Base-by-base conservation (phyloP, 2,329 filamentous ascomycete genomes). In the Microdochium paspali region DNA sequence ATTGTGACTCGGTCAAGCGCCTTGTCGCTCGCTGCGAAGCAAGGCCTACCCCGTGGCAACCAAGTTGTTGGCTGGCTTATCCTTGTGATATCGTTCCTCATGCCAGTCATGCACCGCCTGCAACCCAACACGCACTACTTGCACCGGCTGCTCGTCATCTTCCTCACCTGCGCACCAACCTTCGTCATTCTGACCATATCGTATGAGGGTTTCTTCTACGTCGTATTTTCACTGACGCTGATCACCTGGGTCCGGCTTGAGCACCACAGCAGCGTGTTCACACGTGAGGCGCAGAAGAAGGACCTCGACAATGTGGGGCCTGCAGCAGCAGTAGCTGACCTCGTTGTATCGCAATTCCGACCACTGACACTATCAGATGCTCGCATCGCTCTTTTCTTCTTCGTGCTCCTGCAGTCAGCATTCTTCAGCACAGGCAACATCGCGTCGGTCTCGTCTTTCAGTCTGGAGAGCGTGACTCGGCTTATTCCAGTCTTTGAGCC, bases 341-440 rank as follows among this genome's bases (percentile, higher is more conserved):
- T 46, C 13, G 48, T 57, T 10, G 46, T 54, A n/a, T 57, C 58
- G 4, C 56, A 56, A 4, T 73, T 70, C 68, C 84, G 91, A 39
- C 73, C 85, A 1, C 75, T 97, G 44, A 82, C 77, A 2, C 74
- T 97, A 5, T 78, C 85, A n/a, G 93, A 98, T 62, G 81, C 85
- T 3, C 86, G 94, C 31, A 85, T 95, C 30, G 85, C 89, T 1
- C 77, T 98, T 6, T 97, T 97, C 73, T 96, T 97, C 74, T 85
- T 98, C 65, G 90, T 89, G 55, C 79, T 98, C 32, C 77, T 98
- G 5, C 93, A 98, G 66, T 91, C 90, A 3, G 93, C 86, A 46
- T 98, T 98, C 67, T 98, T 97, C 76, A 88, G 84, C 68, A 97
- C 91, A 0, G 93, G 93, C 53, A 98, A 98, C 68, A 82, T 98